These are phyloP conservation scores for Magnaporthales sp. DNA, from an alignment of 2,329 filamentous ascomycete genomes.

Conservation along the genomic window DNA sequence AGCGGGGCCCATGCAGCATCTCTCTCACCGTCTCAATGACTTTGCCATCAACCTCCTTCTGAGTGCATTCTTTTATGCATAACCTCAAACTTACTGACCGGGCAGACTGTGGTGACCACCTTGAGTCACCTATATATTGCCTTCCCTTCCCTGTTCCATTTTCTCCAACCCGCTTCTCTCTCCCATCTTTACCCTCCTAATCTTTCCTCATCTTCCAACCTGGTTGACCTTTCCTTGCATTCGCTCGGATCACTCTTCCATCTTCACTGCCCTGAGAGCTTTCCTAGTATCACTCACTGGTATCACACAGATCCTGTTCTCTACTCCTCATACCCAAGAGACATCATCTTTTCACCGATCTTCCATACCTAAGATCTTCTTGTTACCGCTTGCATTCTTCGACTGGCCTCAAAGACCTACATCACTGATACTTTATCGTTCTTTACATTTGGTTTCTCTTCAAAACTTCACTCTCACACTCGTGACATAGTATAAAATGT, in stretches of 20 bases:
- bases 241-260: not conserved
- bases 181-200: not conserved
- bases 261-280: not conserved
- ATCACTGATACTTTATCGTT: not conserved
- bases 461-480: not conserved
- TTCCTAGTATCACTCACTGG: not conserved
- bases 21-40: not conserved
- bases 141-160: not conserved
- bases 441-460: not conserved
- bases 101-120: not conserved
- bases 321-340: not conserved
- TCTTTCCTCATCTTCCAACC: not conserved
- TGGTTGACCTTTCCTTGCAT: not conserved
- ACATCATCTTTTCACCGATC: not conserved
- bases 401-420: not conserved
- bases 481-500: not conserved
- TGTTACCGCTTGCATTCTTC: not conserved
- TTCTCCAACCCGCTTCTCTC: not conserved
- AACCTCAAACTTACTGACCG: not conserved
- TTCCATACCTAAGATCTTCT: not conserved
- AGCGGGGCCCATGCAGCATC: not conserved
- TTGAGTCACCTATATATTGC: not conserved
- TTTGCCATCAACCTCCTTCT: not conserved
- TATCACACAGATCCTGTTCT: not conserved
- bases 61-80: not conserved